These are phyloP conservation scores for Penicillium sp. DNA, from an alignment of 2,329 filamentous ascomycete species.

Conservation along the genomic window DNA sequence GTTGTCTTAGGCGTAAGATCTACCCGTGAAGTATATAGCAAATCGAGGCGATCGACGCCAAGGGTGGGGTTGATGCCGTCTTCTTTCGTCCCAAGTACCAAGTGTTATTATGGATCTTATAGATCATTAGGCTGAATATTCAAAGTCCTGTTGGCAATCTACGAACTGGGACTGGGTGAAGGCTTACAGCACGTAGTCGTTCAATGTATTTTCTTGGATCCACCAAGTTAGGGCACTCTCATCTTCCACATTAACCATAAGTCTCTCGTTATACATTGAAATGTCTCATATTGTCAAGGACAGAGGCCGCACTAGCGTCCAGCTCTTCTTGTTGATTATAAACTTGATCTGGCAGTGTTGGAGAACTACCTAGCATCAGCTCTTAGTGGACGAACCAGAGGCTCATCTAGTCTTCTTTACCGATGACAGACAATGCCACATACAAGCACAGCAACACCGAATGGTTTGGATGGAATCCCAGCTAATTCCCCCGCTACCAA, in stretches of 20 bases:
- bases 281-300: not conserved
- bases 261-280: not conserved
- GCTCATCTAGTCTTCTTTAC: not conserved
- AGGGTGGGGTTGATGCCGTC: conserved; percentile 1
- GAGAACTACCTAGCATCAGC: not conserved
- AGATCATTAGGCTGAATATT: not conserved
- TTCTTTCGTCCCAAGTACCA: not conserved
- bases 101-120: not conserved
- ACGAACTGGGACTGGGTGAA: not conserved
- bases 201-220: not conserved
- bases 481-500: not conserved
- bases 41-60: not conserved
- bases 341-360: not conserved
- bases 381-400: not conserved
- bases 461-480: not conserved
- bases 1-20: not conserved
- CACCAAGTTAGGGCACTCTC: not conserved
- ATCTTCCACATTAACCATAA: not conserved
- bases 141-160: not conserved
- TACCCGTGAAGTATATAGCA: not conserved
- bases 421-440: not conserved
- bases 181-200: not conserved
- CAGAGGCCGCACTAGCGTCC: not conserved
- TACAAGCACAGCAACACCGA: not conserved
- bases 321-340: not conserved